Evolutionary conservation across 176 grass and related monocot genomes (phyloP).

Genomic region (Aegilops bicornis): DNA sequence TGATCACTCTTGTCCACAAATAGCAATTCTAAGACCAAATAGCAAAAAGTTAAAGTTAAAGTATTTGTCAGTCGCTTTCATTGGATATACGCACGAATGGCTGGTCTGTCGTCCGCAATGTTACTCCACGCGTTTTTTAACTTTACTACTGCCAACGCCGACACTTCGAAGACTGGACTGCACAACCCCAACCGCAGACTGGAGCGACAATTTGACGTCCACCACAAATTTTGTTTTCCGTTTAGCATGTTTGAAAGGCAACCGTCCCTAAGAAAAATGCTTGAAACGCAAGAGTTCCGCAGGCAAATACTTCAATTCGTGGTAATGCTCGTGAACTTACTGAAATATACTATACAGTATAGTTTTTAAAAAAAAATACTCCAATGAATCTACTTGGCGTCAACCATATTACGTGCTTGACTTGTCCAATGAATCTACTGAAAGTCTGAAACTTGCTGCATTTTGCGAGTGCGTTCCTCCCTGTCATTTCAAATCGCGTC

Average conservation of each 20-base stretch:
- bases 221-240: neutral
- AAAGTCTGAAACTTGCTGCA: neutral
- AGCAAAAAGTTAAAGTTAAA: too few relatives aligned
- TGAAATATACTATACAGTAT: too few relatives aligned
- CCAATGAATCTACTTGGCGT: neutral
- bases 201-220: neutral
- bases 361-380: too few relatives aligned
- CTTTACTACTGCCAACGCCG: neutral
- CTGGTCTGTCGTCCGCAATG: slow-evolving; percentile 10
- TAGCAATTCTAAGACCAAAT: too few relatives aligned
- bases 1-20: too few relatives aligned
- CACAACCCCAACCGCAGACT: neutral
- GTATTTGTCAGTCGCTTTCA: neutral
- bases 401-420: neutral
- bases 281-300: neutral
- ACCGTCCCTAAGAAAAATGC: neutral
- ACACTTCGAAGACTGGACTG: slow-evolving; percentile 27
- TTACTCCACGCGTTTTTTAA: slow-evolving; percentile 13
- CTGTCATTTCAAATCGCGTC: neutral
- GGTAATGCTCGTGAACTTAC: neutral
- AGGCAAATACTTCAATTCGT: neutral
- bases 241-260: neutral
- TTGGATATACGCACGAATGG: neutral
- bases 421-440: neutral
- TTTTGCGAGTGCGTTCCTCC: neutral